Base-by-base conservation (phyloP, 305 asterid species). In the Salvia sclarea region DNA sequence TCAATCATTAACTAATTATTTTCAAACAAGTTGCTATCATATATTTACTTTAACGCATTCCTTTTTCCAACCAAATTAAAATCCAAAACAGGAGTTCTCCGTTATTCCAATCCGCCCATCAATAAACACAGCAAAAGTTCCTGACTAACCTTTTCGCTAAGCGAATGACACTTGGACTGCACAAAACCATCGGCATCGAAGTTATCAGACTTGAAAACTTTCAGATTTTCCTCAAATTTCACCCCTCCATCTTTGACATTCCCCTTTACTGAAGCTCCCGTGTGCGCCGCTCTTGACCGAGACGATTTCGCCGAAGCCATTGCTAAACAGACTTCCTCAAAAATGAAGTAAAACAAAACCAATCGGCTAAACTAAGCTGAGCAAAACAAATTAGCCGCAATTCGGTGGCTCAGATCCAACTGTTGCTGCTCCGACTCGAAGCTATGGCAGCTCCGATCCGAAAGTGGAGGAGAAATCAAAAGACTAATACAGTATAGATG, bases 171-270 rank as follows among this genome's bases (percentile, higher is more conserved):
- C 82, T 94, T 94, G 83, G 97, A 89, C 73, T 89, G 90, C 71
- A 94, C 86, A 77, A 55, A 94, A 53, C 77, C 73, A 83, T 94
- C 99, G 73, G 97, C 96, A 71, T 94, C 96, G 81, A 87, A 94
- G 71, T 64, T 79, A 80, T 91, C 96, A 78, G 99, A 80, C 80
- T 91, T 91, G 88, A 94, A 94, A 72, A 86, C 87, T 78, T 84
- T 86, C 76, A 94, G 96, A 85, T 91, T 89, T 30, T 94, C 96
- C 82, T 94, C 97, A 59, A 91, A 82, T 77, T 89, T 94, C 60
- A 79, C 75, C 44, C 87, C 95, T 47, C 68, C 85, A 43, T 85
- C 98, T 74, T 82, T 86, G 80, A 11, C 79, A 73, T 55, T 76
- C n/a, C 76, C 86, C 76, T 83, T 85, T 1, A 74, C 83, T 61